Base-by-base conservation (phyloP, 1,284 basidiomycete genomes). In the Fomitopsis pinicola region DNA sequence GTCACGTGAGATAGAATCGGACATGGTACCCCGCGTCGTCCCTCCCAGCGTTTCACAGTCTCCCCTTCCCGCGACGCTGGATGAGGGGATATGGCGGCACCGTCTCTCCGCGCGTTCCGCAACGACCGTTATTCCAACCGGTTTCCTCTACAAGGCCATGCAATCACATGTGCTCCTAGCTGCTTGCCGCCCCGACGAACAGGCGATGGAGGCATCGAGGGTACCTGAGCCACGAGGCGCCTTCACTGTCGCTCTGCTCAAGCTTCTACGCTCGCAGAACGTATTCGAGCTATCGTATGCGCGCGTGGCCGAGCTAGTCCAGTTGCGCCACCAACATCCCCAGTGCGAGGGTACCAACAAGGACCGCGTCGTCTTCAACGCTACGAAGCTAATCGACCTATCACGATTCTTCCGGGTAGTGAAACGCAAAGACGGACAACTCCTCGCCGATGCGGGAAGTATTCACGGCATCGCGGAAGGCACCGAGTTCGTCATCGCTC, bases 341-440 rank as follows among this genome's bases (percentile, higher is more conserved):
- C 64, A 65, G 35, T 65, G 64, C 46, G 64, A 65, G 40, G 64
- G 64, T 5, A 60, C 8, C 28, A 48, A 60, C 56, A 62, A 60
- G 38, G 38, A 59, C 19, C 19, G 62, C 5, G n/a, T 60, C n/a
- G 6, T 65, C 3, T 65, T 64, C 58, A 53, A 60, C 38, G 61
- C 30, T 22, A 52, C 22, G n/a, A 26, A 48, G 30, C 14, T 59
- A 2, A 8, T 40, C 36, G 58, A 59, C 19, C 2, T 19, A 12
- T 12, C 58, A 10, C 19, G 30, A 5, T 55, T 42, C 17, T 57
- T 54, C 50, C 26, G 26, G n/a, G 33, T 46, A 9, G 28, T 35
- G 26, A 42, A 54, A 14, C 12, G 3, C 15, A 22, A 42, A 17
- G 48, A 17, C n/a, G 30, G 30, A 33, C 15, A 22, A 22, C 14